These are phyloP conservation scores for Nicotiana noctiflora DNA, from an alignment of 257 asterid genomes.

Conservation along the genomic window DNA sequence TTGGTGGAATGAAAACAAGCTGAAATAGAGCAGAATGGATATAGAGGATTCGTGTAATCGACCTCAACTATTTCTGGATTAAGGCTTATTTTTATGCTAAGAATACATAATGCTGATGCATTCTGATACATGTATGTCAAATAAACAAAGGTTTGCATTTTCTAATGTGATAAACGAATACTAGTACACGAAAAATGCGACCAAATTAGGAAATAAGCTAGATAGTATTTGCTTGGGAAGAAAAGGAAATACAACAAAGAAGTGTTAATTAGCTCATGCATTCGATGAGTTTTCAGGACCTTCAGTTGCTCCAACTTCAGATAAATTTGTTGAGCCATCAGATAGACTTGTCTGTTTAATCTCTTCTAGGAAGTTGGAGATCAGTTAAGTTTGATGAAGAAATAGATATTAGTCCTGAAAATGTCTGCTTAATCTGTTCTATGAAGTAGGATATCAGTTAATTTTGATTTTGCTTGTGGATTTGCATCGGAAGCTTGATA, in stretches of 20 bases:
- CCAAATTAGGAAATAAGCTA: not conserved
- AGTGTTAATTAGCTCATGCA: not conserved
- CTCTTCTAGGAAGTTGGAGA: not conserved
- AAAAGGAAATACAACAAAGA: not conserved
- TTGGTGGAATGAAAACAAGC: not conserved
- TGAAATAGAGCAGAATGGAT: not conserved
- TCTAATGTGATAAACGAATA: not conserved
- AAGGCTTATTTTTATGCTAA: not conserved
- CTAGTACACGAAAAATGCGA: not conserved
- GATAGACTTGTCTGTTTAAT: not conserved
- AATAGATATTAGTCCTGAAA: not conserved
- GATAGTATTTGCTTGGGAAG: not conserved
- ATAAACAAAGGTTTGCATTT: not conserved
- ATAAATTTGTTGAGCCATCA: not conserved
- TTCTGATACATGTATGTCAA: not conserved
- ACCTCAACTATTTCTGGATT: not conserved
- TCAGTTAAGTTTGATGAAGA: not conserved
- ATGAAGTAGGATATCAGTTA: not conserved
- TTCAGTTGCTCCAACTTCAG: constrained; percentile 15
- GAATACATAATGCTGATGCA: not conserved
- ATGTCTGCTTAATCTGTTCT: not conserved
- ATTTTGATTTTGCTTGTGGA: not conserved
- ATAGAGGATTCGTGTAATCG: not conserved
- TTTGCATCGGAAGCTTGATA: not conserved
- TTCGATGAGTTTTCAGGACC: constrained; percentile 6